These are phyloP conservation scores for Hemisphaericaspora subhashii DNA, from an alignment of 1,139 yeast species.

Conservation along the genomic window DNA sequence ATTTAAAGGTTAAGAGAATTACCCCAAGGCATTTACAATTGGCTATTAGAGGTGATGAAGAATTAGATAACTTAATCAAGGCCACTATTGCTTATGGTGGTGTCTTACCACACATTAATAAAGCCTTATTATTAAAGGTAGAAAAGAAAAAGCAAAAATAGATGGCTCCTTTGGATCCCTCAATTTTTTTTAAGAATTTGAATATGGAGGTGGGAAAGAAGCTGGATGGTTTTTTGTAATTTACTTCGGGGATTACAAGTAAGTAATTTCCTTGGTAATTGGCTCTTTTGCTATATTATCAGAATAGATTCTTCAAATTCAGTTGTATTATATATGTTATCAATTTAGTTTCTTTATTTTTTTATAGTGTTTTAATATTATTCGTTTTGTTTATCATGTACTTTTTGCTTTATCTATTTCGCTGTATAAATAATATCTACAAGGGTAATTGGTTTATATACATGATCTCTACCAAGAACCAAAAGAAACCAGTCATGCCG, in stretches of 20 bases:
- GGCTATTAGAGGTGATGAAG: conserved; percentile 99
- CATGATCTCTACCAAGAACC: neutral
- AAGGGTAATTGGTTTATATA: neutral
- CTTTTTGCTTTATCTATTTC: neutral
- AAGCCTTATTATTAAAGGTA: conserved; percentile 88
- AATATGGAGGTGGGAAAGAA: conserved; percentile 1
- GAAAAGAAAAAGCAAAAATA: conserved; percentile 73
- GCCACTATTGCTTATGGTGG: conserved; percentile 99
- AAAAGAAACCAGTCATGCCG: too few species aligned
- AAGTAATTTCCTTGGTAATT: neutral
- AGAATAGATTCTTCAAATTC: neutral
- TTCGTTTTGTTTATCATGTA: conserved; percentile 1
- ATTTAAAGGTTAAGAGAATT: conserved; percentile 96
- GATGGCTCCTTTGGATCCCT: conserved; percentile 5
- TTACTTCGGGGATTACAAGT: neutral
- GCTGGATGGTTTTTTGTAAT: neutral
- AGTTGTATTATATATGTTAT: conserved; percentile 18
- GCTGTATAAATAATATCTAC: too few species aligned
- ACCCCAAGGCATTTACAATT: conserved; percentile 98
- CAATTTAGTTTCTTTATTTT: conserved; percentile 6
- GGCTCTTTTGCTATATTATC: neutral
- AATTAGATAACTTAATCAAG: conserved; percentile 89
- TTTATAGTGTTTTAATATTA: conserved; percentile 7
- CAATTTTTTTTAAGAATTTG: conserved; percentile 2
- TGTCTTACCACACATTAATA: conserved; percentile 96